phyloP scores from a whole-genome alignment of 371 early-diverging fungal genomes.

The Aphelidium insulamus region DNA sequence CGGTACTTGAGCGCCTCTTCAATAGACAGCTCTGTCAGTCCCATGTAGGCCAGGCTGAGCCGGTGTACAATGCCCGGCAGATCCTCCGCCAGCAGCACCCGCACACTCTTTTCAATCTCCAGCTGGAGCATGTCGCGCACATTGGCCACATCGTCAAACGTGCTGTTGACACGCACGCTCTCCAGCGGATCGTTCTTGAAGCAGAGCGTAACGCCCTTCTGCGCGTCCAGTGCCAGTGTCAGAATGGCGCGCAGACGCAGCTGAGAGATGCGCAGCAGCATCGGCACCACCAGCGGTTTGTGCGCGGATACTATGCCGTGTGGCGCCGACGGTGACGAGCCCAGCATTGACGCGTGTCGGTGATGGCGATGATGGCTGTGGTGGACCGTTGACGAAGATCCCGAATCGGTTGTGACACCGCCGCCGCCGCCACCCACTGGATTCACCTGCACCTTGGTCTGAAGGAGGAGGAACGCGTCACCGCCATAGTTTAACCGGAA shows the following conservation, averaged over 20 bases:
- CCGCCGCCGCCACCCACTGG: background rate
- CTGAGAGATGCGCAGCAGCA: conserved; percentile 73
- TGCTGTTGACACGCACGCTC: conserved; percentile 69
- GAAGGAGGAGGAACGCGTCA: conserved; percentile 74
- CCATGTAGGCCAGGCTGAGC: conserved; percentile 35
- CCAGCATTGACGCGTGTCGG: conserved; percentile 8
- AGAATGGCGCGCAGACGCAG: conserved; percentile 74
- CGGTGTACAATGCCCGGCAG: conserved; percentile 79
- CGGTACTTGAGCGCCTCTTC: too few species aligned
- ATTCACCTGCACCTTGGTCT: conserved; percentile 77
- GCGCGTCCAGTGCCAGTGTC: conserved; percentile 74
- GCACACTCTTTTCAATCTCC: conserved; percentile 70
- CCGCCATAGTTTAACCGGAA: conserved; percentile 81
- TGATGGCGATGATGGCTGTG: background rate
- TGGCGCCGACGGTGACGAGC: background rate
- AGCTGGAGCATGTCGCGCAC: conserved; percentile 66
- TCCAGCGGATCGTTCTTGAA: conserved; percentile 94
- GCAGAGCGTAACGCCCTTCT: conserved; percentile 75
- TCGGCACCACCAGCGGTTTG: conserved; percentile 80
- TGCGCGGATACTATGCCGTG: conserved; percentile 58
- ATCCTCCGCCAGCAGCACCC: conserved; percentile 75
- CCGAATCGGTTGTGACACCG: background rate
- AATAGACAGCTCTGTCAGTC: too few species aligned
- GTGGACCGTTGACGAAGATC: background rate
- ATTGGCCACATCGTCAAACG: conserved; percentile 72